These are phyloP conservation scores for Penicillium verrucosum DNA, from an alignment of 2,329 filamentous ascomycete genomes.

Conservation along the genomic window DNA sequence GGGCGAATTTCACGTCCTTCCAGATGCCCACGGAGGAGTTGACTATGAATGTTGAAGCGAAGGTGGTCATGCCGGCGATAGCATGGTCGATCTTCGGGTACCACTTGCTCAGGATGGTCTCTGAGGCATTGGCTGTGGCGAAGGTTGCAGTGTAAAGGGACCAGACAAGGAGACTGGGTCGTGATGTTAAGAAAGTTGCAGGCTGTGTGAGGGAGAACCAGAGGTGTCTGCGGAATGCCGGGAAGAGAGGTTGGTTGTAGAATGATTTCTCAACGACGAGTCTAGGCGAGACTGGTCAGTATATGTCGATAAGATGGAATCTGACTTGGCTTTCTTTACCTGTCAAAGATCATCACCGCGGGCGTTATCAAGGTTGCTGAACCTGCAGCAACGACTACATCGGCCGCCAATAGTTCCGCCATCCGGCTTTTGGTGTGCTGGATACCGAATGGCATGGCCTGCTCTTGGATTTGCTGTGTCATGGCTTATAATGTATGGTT, in stretches of 20 bases:
- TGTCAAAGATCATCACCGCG: slow-evolving; percentile 77
- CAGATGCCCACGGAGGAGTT: slow-evolving; percentile 75
- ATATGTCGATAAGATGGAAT: not conserved
- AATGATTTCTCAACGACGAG: slow-evolving; percentile 45
- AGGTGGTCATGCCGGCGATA: slow-evolving; percentile 72
- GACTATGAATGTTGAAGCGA: slow-evolving; percentile 68
- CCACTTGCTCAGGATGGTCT: slow-evolving; percentile 67
- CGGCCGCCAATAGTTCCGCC: slow-evolving; percentile 53
- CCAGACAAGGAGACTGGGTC: slow-evolving; percentile 42
- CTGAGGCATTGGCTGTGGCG: slow-evolving; percentile 77
- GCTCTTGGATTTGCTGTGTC: slow-evolving; percentile 26
- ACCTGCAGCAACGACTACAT: slow-evolving; percentile 63
- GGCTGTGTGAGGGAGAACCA: slow-evolving; percentile 38
- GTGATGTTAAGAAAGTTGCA: slow-evolving; percentile 39
- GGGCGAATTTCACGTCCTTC: slow-evolving; percentile 82
- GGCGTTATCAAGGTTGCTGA: slow-evolving; percentile 74
- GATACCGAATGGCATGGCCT: slow-evolving; percentile 26
- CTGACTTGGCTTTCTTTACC: slow-evolving; percentile 50
- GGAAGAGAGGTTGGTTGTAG: slow-evolving; percentile 32
- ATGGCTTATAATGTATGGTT: slow-evolving; percentile 15
- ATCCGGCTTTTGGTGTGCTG: slow-evolving; percentile 37
- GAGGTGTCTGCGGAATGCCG: slow-evolving; percentile 34
- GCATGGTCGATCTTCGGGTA: slow-evolving; percentile 55
- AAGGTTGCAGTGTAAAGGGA: slow-evolving; percentile 79
- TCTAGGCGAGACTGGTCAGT: slow-evolving; percentile 26